Evolutionary conservation across 2,329 filamentous ascomycete genomes (phyloP).

Genomic region (Mycocentrospora acerina): DNA sequence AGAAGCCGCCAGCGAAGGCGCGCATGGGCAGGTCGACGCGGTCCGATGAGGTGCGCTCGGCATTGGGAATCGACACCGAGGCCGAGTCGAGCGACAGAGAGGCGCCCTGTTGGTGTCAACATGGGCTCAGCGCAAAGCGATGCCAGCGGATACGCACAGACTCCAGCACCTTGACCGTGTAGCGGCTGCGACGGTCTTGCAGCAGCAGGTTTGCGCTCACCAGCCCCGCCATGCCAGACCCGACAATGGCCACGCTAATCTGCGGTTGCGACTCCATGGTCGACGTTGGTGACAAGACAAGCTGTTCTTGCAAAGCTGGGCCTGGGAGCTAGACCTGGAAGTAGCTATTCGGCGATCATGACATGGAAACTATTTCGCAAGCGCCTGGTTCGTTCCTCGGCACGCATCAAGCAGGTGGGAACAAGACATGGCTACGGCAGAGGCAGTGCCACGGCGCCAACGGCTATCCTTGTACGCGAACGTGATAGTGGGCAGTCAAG

Average conservation of each 20-base stretch:
- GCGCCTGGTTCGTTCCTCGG: slow-evolving; percentile 4
- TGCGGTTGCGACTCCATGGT: slow-evolving; percentile 11
- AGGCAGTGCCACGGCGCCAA: slow-evolving; percentile 1
- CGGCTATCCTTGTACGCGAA: too few species aligned
- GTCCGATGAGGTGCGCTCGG: slow-evolving; percentile 22
- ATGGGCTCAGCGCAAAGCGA: neutral
- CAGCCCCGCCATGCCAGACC: slow-evolving; percentile 53
- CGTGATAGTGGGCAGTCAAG: too few species aligned
- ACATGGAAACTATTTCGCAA: neutral
- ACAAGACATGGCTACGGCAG: slow-evolving; percentile 2
- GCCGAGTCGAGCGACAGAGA: slow-evolving; percentile 50
- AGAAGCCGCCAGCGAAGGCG: slow-evolving; percentile 56
- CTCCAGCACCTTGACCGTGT: slow-evolving; percentile 49
- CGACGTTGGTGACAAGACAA: neutral
- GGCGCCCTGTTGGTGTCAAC: slow-evolving; percentile 38
- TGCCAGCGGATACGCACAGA: slow-evolving; percentile 35
- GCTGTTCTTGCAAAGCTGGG: slow-evolving; percentile 2
- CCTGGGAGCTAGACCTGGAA: neutral
- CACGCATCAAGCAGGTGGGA: neutral
- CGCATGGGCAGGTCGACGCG: slow-evolving; percentile 56
- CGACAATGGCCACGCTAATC: slow-evolving; percentile 47
- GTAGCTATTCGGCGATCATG: neutral
- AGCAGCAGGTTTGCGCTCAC: slow-evolving; percentile 50
- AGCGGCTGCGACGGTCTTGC: slow-evolving; percentile 44
- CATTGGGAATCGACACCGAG: slow-evolving; percentile 43